Conservation (phyloP, 2,329 filamentous ascomycete genomes). For the Xylaria sp. region DNA sequence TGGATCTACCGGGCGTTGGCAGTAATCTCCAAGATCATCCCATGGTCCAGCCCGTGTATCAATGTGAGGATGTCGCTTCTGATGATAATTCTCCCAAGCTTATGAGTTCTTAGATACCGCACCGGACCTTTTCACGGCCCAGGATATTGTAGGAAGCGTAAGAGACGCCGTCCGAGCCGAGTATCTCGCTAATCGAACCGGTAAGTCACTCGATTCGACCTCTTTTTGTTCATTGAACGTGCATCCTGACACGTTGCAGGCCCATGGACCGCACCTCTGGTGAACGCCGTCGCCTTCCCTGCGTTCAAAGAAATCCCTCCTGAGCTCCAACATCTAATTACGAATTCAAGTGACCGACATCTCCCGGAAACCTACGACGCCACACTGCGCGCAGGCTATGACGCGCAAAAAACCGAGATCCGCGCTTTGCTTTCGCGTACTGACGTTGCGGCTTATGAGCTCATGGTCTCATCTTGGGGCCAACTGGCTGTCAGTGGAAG, state of each 20-base stretch:
- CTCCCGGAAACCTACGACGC: constrained; percentile 24
- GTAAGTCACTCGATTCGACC: constrained; percentile 11
- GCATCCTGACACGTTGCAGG: constrained; percentile 19
- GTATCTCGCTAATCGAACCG: constrained; percentile 26
- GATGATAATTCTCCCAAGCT: background rate
- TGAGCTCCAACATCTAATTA: constrained; percentile 15
- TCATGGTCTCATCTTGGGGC: constrained; percentile 32
- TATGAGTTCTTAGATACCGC: constrained; percentile 19
- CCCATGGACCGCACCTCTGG: constrained; percentile 29
- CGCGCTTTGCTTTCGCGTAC: constrained; percentile 22
- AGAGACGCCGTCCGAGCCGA: constrained; percentile 21
- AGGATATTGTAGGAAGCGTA: constrained; percentile 24
- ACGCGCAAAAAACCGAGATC: constrained; percentile 22
- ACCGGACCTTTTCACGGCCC: constrained; percentile 25
- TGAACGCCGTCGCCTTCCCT: constrained; percentile 29
- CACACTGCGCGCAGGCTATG: constrained; percentile 26
- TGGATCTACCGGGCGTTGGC: constrained; percentile 33
- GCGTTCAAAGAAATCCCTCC: constrained; percentile 22
- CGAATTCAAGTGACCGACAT: constrained; percentile 10
- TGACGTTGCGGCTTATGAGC: constrained; percentile 26
- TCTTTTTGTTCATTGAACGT: background rate
- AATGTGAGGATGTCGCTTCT: constrained; percentile 18
- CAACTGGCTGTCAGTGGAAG: constrained; percentile 28
- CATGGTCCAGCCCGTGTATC: constrained; percentile 28
- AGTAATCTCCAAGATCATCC: constrained; percentile 33